These are phyloP conservation scores for Taphrina sp. DNA, from an alignment of 1,139 yeast genomes.

Conservation along the genomic window DNA sequence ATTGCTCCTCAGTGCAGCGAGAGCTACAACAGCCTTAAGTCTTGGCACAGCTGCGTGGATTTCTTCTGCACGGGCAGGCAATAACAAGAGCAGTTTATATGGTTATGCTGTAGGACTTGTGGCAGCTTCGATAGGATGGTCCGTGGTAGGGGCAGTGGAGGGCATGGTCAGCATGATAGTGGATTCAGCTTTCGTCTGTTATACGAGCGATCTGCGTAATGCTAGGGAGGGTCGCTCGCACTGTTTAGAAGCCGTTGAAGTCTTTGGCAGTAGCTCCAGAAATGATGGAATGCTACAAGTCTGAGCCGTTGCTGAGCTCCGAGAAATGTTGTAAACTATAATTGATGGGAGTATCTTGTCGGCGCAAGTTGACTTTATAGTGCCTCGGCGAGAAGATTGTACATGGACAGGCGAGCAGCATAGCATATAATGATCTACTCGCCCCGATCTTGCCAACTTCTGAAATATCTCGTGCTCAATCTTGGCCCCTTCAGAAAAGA, in stretches of 20 bases:
- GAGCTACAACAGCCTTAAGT: slow-evolving; percentile 45
- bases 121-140: slow-evolving; percentile 49
- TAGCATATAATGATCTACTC: too few relatives aligned
- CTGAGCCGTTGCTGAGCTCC: too few relatives aligned
- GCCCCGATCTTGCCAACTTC: too few relatives aligned
- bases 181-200: slow-evolving; percentile 47
- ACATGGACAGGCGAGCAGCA: too few relatives aligned
- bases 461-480: too few relatives aligned
- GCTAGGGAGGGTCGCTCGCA: slow-evolving; percentile 21
- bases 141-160: slow-evolving; percentile 49
- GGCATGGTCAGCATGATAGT: slow-evolving; percentile 47
- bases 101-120: slow-evolving; percentile 48
- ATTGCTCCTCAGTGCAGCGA: slow-evolving; percentile 46
- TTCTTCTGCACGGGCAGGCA: slow-evolving; percentile 44
- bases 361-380: too few relatives aligned
- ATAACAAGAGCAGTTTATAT: slow-evolving; percentile 44
- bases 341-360: too few relatives aligned
- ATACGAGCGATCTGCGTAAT: slow-evolving; percentile 43
- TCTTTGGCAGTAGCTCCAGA: slow-evolving; percentile 17
- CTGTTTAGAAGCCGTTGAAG: slow-evolving; percentile 27
- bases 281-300: too few relatives aligned
- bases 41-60: slow-evolving; percentile 49
- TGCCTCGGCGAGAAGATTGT: too few relatives aligned
- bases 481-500: too few relatives aligned
- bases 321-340: too few relatives aligned